Conservation (phyloP, 2,329 filamentous ascomycete genomes). For the Diplodia seriata region DNA sequence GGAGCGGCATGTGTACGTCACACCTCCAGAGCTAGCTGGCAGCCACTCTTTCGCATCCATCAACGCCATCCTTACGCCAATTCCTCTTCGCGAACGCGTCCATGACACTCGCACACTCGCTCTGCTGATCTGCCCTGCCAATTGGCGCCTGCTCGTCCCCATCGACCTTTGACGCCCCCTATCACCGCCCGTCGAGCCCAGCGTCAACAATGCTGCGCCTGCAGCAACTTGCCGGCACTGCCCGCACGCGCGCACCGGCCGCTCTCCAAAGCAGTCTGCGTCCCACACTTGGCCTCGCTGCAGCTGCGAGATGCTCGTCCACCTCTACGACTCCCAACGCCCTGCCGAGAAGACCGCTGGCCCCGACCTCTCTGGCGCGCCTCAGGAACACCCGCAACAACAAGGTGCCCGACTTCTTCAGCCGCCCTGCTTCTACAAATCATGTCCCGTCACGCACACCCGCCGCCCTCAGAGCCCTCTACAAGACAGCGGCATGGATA, state of each 20-base stretch:
- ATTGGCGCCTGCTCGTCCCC: conserved; percentile 5
- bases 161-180: not conserved
- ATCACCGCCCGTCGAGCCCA: not conserved
- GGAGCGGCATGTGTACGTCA: conserved; percentile 26
- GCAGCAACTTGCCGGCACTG: conserved; percentile 27
- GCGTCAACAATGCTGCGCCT: conserved; percentile 31
- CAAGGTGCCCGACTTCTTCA: conserved; percentile 25
- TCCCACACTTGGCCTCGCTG: not conserved
- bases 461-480: conserved; percentile 61
- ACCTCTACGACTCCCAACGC: conserved; percentile 3
- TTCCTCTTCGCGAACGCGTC: not conserved
- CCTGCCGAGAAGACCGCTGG: conserved; percentile 22
- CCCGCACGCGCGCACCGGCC: conserved; percentile 13
- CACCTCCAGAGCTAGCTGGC: conserved; percentile 12
- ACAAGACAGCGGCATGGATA: conserved; percentile 72
- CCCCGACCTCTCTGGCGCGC: conserved; percentile 5
- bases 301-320: conserved; percentile 7
- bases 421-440: conserved; percentile 42
- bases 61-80: conserved; percentile 19
- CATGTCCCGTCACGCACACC: conserved; percentile 43
- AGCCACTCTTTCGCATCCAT: not conserved
- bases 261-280: not conserved
- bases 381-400: not conserved
- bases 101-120: conserved; percentile 17
- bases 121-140: conserved; percentile 10